Base-by-base conservation (phyloP, 2,329 filamentous ascomycete species). In the Penicillium sp. region DNA sequence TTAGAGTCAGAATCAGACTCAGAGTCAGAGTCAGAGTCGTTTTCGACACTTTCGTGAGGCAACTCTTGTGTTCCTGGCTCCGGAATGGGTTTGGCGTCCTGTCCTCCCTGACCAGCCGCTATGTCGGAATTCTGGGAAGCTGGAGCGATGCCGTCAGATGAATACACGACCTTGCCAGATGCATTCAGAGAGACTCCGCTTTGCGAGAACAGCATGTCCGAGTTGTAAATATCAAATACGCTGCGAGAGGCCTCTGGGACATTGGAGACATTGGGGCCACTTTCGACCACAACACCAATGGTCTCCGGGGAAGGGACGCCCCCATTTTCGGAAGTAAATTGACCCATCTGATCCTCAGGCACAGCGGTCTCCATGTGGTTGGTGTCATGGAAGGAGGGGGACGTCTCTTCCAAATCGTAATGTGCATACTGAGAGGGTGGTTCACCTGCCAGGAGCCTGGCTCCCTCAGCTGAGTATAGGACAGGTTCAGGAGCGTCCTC, bases 191-290 rank as follows among this genome's bases (percentile, higher is more conserved):
- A 4, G 3, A 13, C 18, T 2, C 7, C 11, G n/a, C 7, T 27
- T 14, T 11, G 8, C 16, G 27, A 13, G 6, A 27, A n/a, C 13
- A 12, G 5, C 16, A 18, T 6, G 1, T 14, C 27, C 6, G 43
- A 40, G 27, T 46, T 41, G 35, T 40, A 46, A 3, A 33, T 11
- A 11, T 46, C 28, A 18, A 46, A 46, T 11, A 46, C 36, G 7
- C n/a, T 18, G 2, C 43, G 43, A 18, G 28, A n/a, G 9, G n/a
- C 14, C 1, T 16, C 22, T 8, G 43, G 43, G 8, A 46, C 43
- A 1, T n/a, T 4, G 3, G 34, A 28, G 9, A 46, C 18, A 40
- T 46, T 28, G 12, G 43, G 43, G 1, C 43, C 43, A 33, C 43
- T 46, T n/a, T 28, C 34, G n/a, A 46, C 35, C n/a, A 18, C 11